Conservation (phyloP, 1,139 yeast species). For the Candida tetrigidarum region DNA sequence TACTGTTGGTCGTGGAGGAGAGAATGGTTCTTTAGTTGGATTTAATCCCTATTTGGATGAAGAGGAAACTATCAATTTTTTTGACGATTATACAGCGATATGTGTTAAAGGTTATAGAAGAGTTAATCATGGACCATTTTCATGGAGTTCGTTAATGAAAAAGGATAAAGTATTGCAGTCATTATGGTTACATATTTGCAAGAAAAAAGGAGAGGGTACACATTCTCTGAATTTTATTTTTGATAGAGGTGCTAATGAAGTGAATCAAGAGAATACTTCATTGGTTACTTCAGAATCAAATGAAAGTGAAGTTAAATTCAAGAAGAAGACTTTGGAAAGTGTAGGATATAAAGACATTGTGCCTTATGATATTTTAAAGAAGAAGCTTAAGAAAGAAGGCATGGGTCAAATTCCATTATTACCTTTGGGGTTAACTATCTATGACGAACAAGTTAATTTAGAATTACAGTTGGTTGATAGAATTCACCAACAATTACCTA, state of each 20-base stretch:
- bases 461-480: conserved; percentile 37
- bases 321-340: conserved; percentile 35
- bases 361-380: conserved; percentile 36
- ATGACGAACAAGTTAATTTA: conserved; percentile 32
- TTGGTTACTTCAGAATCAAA: conserved; percentile 22
- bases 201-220: conserved; percentile 27
- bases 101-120: conserved; percentile 38
- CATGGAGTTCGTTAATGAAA: conserved; percentile 52
- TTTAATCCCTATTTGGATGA: conserved; percentile 28
- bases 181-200: conserved; percentile 35
- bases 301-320: conserved; percentile 25
- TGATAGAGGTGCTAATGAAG: conserved; percentile 22
- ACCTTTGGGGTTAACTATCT: conserved; percentile 33
- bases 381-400: conserved; percentile 19
- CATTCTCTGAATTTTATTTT: conserved; percentile 25
- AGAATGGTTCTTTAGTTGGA: conserved; percentile 16
- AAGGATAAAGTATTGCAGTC: conserved; percentile 49
- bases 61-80: conserved; percentile 41
- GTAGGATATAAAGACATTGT: conserved; percentile 42
- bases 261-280: conserved; percentile 30
- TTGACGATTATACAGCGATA: conserved; percentile 45
- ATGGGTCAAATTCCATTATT: conserved; percentile 22
- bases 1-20: background rate
- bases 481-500: conserved; percentile 36
- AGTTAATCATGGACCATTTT: conserved; percentile 52